Evolutionary conservation across 768 basidiomycete genomes (phyloP).

Genomic region (Rhizopogon roseolus): DNA sequence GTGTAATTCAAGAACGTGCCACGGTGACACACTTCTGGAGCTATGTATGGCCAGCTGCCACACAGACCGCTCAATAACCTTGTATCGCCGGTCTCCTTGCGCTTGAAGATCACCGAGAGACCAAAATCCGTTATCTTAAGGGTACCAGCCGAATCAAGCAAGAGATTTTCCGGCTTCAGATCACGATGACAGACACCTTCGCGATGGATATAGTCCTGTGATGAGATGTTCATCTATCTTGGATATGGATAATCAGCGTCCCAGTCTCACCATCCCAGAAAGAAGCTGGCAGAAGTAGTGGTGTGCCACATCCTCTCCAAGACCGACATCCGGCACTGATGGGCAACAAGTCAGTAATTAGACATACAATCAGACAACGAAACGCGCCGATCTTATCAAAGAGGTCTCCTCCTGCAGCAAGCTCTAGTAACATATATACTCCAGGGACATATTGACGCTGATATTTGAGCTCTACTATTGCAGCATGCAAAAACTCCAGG

Average conservation of each 20-base stretch:
- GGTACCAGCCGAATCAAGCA: conserved; percentile 76
- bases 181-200: conserved; percentile 96
- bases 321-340: conserved; percentile 85
- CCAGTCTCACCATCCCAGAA: conserved; percentile 65
- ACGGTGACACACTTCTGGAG: conserved; percentile 71
- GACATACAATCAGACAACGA: not conserved
- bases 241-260: not conserved
- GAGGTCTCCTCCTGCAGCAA: conserved; percentile 90
- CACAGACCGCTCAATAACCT: conserved; percentile 76
- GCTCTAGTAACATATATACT: conserved; percentile 88
- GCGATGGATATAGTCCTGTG: conserved; percentile 75
- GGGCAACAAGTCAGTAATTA: not conserved
- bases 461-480: conserved; percentile 65
- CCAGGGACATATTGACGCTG: conserved; percentile 63
- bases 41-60: conserved; percentile 91
- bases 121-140: conserved; percentile 97
- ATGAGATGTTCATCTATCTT: not conserved
- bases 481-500: conserved; percentile 78
- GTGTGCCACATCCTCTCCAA: conserved; percentile 84
- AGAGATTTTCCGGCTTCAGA: conserved; percentile 93
- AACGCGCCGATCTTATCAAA: conserved; percentile 96
- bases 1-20: not conserved
- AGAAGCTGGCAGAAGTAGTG: conserved; percentile 85
- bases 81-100: conserved; percentile 76
- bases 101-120: conserved; percentile 82